A percentile compares a stretch with the other conserved stretches of the same genome.
These are phyloP conservation scores for Boletus rex-veris DNA, from an alignment of 768 basidiomycete species.

Conservation along the genomic window DNA sequence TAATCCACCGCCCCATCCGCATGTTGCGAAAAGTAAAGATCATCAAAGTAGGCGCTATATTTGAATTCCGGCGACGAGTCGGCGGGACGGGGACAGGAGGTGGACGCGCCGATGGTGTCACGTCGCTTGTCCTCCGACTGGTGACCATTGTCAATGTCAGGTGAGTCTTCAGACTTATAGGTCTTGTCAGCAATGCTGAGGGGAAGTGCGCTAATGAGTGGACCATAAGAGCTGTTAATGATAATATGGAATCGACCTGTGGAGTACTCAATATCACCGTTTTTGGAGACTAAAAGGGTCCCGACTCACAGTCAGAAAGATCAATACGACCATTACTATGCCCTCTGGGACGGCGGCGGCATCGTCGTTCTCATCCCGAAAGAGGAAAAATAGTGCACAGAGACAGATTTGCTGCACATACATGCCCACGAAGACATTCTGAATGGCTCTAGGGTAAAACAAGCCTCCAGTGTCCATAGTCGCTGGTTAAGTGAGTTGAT, in stretches of 20 bases:
- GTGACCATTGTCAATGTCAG: not conserved
- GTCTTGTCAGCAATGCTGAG: constrained; percentile 73
- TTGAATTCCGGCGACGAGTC: constrained; percentile 6
- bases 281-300: no score
- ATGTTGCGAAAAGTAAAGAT: constrained; percentile 24
- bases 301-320: constrained; percentile 68
- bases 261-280: not conserved
- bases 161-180: constrained; percentile 30
- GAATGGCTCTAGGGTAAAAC: constrained; percentile 93
- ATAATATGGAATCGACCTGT: constrained; percentile 66
- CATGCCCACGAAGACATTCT: constrained; percentile 90
- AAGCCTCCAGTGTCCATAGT: constrained; percentile 82
- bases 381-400: constrained; percentile 87
- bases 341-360: constrained; percentile 69
- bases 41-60: constrained; percentile 9
- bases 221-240: constrained; percentile 76
- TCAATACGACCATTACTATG: constrained; percentile 79
- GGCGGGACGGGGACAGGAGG: constrained; percentile 2
- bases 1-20: constrained; percentile 38
- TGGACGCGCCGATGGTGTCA: constrained; percentile 9
- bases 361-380: constrained; percentile 48
- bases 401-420: constrained; percentile 89
- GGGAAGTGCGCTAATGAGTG: constrained; percentile 72
- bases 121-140: constrained; percentile 16
- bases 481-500: constrained; percentile 65